These are phyloP conservation scores for Salvia splendens DNA, from an alignment of 257 asterid genomes.

Conservation along the genomic window DNA sequence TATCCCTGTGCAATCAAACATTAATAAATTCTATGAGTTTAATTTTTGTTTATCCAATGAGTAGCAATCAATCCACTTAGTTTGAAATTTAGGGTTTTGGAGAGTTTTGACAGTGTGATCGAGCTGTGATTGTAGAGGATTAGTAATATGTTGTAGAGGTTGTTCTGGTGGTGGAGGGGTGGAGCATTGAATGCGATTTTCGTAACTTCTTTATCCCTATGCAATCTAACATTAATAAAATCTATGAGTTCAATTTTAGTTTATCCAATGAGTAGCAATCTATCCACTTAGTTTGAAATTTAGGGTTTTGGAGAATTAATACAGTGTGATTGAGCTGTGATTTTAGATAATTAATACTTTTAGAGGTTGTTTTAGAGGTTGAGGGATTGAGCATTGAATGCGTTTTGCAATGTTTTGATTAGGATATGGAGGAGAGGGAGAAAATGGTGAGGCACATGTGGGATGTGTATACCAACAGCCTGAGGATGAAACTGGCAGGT, in stretches of 20 bases:
- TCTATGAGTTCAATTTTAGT: no score
- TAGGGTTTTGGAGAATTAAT: no score
- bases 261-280: no score
- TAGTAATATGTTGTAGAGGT: background rate
- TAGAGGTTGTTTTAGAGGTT: no score
- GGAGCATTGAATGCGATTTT: background rate
- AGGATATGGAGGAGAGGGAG: slow-evolving; percentile 98
- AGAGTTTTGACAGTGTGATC: background rate
- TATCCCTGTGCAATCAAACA: background rate
- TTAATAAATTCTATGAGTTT: background rate
- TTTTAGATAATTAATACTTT: no score
- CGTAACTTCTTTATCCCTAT: no score
- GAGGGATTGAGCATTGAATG: no score
- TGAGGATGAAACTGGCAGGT: slow-evolving; percentile 60
- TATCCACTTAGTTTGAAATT: no score
- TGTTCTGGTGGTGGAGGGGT: no score
- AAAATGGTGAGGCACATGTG: slow-evolving; percentile 88
- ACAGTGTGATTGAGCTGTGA: no score
- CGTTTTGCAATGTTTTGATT: slow-evolving; percentile 16
- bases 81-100: background rate
- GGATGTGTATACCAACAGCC: slow-evolving; percentile 80
- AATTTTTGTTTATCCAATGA: background rate
- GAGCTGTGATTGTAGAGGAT: background rate
- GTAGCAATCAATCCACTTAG: background rate
- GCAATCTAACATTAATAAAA: no score